Percentiles rank a stretch among this genome's conserved stretches.
Evolutionary conservation across 805 yeast species (phyloP).

Genomic region (Candida xiaguanensis): DNA sequence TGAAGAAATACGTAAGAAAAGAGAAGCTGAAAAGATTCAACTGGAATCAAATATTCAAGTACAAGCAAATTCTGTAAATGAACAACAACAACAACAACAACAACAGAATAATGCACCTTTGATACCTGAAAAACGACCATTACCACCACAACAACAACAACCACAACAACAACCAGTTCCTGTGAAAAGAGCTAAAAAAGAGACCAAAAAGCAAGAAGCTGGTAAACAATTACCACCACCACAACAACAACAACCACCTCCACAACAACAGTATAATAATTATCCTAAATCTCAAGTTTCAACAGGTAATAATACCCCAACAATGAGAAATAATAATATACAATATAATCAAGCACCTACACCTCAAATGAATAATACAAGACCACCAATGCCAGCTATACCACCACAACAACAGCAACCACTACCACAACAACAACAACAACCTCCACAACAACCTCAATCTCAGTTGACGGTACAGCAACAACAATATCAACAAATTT

Average conservation of each 20-base stretch:
- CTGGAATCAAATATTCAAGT: constrained; percentile 40
- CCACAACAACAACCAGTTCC: constrained; percentile 12
- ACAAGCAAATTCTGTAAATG: constrained; percentile 20
- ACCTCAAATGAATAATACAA: constrained; percentile 5
- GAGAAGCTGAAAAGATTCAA: constrained; percentile 41
- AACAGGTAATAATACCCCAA: constrained; percentile 11
- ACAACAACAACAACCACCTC: constrained; percentile 13
- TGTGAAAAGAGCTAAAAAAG: constrained; percentile 10
- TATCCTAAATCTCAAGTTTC: constrained; percentile 9
- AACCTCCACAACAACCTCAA: constrained; percentile 9
- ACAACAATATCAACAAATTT: constrained; percentile 44
- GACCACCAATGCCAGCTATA: background rate
- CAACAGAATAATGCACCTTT: constrained; percentile 2
- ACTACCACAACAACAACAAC: constrained; percentile 16
- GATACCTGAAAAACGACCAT: constrained; percentile 7
- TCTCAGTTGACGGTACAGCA: constrained; percentile 23
- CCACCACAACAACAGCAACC: constrained; percentile 20
- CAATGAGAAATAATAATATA: constrained; percentile 10
- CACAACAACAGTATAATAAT: constrained; percentile 12
- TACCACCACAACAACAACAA: constrained; percentile 8
- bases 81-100: background rate
- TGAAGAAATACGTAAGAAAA: constrained; percentile 76
- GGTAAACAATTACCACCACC: constrained; percentile 17
- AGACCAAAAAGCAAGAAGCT: constrained; percentile 13
- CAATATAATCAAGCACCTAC: constrained; percentile 7